A percentile compares a stretch with the other conserved stretches of the same genome.
Evolutionary conservation across 2,329 filamentous ascomycete genomes (phyloP).

Genomic region (Corniculantispora saksenae): DNA sequence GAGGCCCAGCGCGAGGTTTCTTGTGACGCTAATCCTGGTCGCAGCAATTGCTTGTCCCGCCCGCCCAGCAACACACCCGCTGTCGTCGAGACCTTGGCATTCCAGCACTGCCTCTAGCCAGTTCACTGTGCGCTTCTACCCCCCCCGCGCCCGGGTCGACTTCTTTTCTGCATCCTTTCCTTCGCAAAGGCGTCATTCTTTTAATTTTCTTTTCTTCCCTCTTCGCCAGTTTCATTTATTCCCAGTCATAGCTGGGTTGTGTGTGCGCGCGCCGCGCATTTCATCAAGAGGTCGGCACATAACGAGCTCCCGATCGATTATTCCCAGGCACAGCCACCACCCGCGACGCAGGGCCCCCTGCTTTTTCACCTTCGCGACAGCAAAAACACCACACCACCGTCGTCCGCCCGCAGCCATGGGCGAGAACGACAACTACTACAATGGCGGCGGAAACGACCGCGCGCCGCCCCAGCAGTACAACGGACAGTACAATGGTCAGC

Average conservation of each 20-base stretch:
- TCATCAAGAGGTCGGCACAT: neutral
- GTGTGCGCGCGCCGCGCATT: neutral
- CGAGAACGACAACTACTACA: slow-evolving; percentile 37
- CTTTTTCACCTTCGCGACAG: neutral
- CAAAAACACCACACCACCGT: neutral
- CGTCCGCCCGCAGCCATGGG: slow-evolving; percentile 35
- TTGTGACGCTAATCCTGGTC: slow-evolving; percentile 9
- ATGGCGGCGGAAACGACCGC: slow-evolving; percentile 25
- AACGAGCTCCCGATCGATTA: slow-evolving; percentile 3
- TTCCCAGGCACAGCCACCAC: slow-evolving; percentile 1
- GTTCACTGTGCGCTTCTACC: neutral
- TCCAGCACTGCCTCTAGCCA: slow-evolving; percentile 17
- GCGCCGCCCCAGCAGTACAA: slow-evolving; percentile 21
- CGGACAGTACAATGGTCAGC: slow-evolving; percentile 22
- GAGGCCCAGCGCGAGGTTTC: neutral
- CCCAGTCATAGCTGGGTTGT: neutral
- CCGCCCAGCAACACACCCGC: slow-evolving; percentile 16
- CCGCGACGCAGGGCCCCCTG: neutral
- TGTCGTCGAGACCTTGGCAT: slow-evolving; percentile 15
- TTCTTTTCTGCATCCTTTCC: neutral
- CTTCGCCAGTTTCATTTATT: neutral
- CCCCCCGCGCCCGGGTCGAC: neutral
- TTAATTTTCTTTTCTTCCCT: neutral
- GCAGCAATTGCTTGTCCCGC: slow-evolving; percentile 2
- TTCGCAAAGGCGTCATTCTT: neutral